Evolutionary conservation across 1,284 basidiomycete genomes (phyloP).

Genomic region (Ganoderma sp.): DNA sequence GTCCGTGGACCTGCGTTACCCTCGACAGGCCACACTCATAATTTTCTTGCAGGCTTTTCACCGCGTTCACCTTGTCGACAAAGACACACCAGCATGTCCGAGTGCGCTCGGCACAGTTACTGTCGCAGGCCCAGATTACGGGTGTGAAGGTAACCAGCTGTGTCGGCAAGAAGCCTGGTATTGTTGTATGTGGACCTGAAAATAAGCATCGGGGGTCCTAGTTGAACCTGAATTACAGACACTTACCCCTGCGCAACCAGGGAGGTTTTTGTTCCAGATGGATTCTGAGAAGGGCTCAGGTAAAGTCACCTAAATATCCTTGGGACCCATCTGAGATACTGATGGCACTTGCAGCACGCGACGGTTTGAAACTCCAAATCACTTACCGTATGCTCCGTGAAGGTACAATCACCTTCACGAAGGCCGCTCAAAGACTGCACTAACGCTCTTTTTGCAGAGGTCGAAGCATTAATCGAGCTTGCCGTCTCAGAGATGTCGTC

Average conservation of each 20-base stretch:
- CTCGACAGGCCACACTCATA: conserved; percentile 5
- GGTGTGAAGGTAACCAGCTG: conserved; percentile 59
- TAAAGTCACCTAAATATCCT: conserved; percentile 39
- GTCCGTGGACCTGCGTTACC: conserved; percentile 19
- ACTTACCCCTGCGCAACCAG: conserved; percentile 70
- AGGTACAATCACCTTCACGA: conserved; percentile 50
- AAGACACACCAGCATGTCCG: conserved; percentile 75
- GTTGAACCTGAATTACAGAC: conserved; percentile 51
- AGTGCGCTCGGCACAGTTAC: conserved; percentile 62
- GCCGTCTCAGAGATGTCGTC: conserved; percentile 51
- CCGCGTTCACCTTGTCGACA: conserved; percentile 80
- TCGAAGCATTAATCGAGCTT: conserved; percentile 62
- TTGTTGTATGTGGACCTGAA: conserved; percentile 33
- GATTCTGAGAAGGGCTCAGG: conserved; percentile 65
- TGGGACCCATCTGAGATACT: not conserved
- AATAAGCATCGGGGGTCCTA: not conserved
- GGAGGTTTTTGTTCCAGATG: conserved; percentile 75
- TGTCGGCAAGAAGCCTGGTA: conserved; percentile 44
- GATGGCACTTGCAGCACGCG: conserved; percentile 51
- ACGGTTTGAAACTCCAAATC: conserved; percentile 66
- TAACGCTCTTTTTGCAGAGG: conserved; percentile 49
- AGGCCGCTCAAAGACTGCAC: not conserved
- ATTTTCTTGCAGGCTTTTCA: conserved; percentile 62
- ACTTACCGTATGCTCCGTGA: conserved; percentile 76
- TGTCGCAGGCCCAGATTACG: conserved; percentile 48